These are phyloP conservation scores for Teunomyces cretensis DNA, from an alignment of 805 yeast species.

Conservation along the genomic window DNA sequence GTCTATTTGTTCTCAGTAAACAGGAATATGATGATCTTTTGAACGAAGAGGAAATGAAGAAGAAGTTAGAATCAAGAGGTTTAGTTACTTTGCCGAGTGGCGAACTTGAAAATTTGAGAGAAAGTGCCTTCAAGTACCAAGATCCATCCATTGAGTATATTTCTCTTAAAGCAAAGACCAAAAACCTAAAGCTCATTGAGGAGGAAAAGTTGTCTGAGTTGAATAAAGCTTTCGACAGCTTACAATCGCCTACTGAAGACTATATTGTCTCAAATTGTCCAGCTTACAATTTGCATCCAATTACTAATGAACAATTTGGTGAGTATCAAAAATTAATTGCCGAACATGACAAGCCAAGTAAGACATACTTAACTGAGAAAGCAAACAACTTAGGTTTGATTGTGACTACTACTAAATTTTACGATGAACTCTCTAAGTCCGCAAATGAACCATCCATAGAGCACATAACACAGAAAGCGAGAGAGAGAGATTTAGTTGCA, in stretches of 20 bases:
- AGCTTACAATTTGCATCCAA: constrained; percentile 12
- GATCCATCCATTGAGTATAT: constrained; percentile 26
- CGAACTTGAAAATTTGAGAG: constrained; percentile 18
- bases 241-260: constrained; percentile 21
- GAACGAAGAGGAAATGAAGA: constrained; percentile 36
- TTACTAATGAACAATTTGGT: constrained; percentile 10
- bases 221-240: constrained; percentile 11
- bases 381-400: constrained; percentile 37
- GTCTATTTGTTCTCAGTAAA: constrained; percentile 25
- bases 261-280: constrained; percentile 24
- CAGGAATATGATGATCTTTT: constrained; percentile 27
- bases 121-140: constrained; percentile 9
- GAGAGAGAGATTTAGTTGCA: constrained; percentile 10
- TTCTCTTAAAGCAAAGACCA: constrained; percentile 8
- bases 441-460: constrained; percentile 26
- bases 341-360: constrained; percentile 33
- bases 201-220: constrained; percentile 16
- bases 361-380: constrained; percentile 30
- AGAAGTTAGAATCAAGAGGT: constrained; percentile 28
- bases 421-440: constrained; percentile 29
- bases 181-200: constrained; percentile 13
- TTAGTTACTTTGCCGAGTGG: constrained; percentile 30
- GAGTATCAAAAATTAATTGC: constrained; percentile 16
- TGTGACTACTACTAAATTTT: constrained; percentile 26
- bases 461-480: constrained; percentile 22